Percentiles rank a stretch among this genome's conserved stretches.
phyloP scores from a whole-genome alignment of 2,329 filamentous ascomycete species.

The Trichoderma citrinoviride region DNA sequence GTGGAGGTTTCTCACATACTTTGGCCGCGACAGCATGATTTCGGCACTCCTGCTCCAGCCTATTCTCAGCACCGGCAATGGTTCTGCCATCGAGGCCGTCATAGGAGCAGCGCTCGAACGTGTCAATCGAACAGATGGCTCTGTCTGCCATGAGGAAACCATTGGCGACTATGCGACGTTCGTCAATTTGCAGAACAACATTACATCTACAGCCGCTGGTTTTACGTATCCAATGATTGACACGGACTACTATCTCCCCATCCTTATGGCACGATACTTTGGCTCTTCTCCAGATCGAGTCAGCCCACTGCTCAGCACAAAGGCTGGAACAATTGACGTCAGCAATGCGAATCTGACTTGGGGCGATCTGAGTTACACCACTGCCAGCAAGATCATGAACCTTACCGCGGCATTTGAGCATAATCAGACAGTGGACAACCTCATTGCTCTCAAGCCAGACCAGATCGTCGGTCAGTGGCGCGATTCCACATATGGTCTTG shows the following conservation, averaged over 20 bases:
- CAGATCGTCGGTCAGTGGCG: slow-evolving; percentile 62
- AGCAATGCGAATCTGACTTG: slow-evolving; percentile 55
- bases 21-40: slow-evolving; percentile 65
- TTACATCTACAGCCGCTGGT: slow-evolving; percentile 49
- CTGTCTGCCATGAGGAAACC: slow-evolving; percentile 62
- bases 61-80: slow-evolving; percentile 47
- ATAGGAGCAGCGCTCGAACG: slow-evolving; percentile 60
- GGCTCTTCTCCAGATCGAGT: slow-evolving; percentile 28
- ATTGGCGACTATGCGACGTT: slow-evolving; percentile 64
- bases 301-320: slow-evolving; percentile 21
- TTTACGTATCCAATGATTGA: slow-evolving; percentile 64
- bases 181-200: slow-evolving; percentile 52
- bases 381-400: slow-evolving; percentile 57
- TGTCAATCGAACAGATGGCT: slow-evolving; percentile 58
- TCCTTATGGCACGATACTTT: slow-evolving; percentile 59
- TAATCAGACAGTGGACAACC: slow-evolving; percentile 50
- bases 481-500: slow-evolving; percentile 58
- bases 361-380: slow-evolving; percentile 48
- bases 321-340: slow-evolving; percentile 44
- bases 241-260: slow-evolving; percentile 59
- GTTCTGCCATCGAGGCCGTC: slow-evolving; percentile 58
- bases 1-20: slow-evolving; percentile 66
- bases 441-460: slow-evolving; percentile 55
- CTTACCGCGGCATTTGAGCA: slow-evolving; percentile 53
- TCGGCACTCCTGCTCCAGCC: slow-evolving; percentile 53